Conservation (phyloP, 257 asterid genomes). For the Penstemon davidsonii region DNA sequence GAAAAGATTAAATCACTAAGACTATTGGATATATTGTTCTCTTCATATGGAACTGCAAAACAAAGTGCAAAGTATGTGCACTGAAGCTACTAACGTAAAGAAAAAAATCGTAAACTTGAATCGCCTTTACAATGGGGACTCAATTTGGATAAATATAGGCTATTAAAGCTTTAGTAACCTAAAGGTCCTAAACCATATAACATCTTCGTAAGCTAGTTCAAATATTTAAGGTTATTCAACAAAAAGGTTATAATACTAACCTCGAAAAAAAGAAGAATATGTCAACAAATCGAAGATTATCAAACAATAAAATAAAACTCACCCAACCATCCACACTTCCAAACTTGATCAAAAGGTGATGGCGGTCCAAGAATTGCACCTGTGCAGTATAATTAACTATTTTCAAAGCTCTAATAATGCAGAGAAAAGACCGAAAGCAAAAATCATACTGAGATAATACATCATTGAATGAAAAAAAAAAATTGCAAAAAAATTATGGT, state of each 20-base stretch:
- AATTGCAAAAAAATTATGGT: neutral
- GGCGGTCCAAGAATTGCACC: conserved; percentile 96
- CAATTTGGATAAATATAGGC: conserved; percentile 10
- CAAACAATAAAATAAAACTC: conserved; percentile 44
- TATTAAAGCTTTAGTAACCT: neutral
- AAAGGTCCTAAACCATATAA: neutral
- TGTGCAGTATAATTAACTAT: conserved; percentile 37
- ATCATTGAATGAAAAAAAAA: neutral
- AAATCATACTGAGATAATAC: neutral
- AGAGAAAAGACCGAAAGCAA: conserved; percentile 20
- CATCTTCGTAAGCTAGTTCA: neutral
- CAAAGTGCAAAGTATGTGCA: neutral
- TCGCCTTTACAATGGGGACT: conserved; percentile 5
- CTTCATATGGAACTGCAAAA: neutral
- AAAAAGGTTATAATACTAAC: conserved; percentile 1
- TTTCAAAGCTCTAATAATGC: conserved; percentile 23
- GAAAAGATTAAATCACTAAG: neutral
- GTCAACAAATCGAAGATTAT: conserved; percentile 1
- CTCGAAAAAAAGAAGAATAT: neutral
- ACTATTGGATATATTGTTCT: neutral
- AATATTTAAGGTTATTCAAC: conserved; percentile 4
- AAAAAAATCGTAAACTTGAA: neutral
- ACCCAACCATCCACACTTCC: conserved; percentile 99
- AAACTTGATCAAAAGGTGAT: conserved; percentile 85
- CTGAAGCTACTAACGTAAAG: conserved; percentile 2